Percentiles rank a stretch among this genome's conserved stretches.
phyloP scores from a whole-genome alignment of 805 yeast species.

The Kuraishia molischiana region DNA sequence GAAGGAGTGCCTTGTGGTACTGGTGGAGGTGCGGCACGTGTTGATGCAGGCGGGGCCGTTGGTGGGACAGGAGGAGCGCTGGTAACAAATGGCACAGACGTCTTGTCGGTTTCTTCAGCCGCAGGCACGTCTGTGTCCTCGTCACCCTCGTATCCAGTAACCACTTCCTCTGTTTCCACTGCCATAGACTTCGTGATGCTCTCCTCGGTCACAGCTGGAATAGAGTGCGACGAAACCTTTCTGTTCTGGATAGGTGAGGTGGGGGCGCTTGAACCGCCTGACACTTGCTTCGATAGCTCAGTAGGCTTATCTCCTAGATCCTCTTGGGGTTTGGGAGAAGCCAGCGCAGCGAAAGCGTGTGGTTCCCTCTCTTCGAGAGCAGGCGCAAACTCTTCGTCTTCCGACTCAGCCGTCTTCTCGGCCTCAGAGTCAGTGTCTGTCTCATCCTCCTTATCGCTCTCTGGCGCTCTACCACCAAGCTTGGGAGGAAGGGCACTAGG shows the following conservation, averaged over 20 bases:
- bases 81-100: too few species aligned
- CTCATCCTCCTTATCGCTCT: constrained; percentile 4
- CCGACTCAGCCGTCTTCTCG: neutral
- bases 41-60: too few species aligned
- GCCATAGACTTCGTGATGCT: constrained; percentile 6
- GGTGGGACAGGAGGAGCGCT: too few species aligned
- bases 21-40: too few species aligned
- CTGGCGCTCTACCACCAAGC: constrained; percentile 8
- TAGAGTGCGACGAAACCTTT: neutral
- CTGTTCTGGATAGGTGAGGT: neutral
- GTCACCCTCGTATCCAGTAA: constrained; percentile 67
- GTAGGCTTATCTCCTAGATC: neutral
- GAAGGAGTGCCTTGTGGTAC: too few species aligned
- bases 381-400: neutral
- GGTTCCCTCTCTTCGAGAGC: neutral
- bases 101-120: constrained; percentile 6
- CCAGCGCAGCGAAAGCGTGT: neutral
- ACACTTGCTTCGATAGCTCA: neutral
- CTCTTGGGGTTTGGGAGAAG: neutral
- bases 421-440: constrained; percentile 2
- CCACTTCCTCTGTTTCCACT: constrained; percentile 18
- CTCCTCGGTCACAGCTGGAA: constrained; percentile 6
- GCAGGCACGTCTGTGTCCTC: constrained; percentile 31
- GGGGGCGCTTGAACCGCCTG: constrained; percentile 4
- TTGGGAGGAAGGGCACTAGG: constrained; percentile 20